phyloP scores from a whole-genome alignment of 1,284 basidiomycete genomes.

The Trametes pubescens region DNA sequence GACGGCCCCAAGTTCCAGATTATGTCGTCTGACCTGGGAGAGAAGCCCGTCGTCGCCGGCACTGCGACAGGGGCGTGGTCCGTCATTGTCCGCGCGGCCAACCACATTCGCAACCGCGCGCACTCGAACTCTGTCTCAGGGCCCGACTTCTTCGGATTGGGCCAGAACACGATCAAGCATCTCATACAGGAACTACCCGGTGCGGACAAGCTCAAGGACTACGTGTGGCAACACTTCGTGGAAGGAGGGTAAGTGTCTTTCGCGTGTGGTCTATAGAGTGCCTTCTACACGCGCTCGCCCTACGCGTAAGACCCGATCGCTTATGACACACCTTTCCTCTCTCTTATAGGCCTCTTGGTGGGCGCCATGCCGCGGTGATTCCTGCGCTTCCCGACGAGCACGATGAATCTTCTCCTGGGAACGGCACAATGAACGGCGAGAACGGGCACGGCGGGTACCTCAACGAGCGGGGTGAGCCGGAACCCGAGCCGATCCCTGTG shows the following conservation, averaged over 20 bases:
- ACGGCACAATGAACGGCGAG: constrained; percentile 13
- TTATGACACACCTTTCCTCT: constrained; percentile 22
- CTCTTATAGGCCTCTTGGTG: constrained; percentile 67
- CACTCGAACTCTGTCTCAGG: constrained; percentile 86
- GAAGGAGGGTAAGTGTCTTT: constrained; percentile 75
- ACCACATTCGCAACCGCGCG: constrained; percentile 76
- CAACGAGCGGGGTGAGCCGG: constrained; percentile 25
- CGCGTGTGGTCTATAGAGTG: constrained; percentile 7
- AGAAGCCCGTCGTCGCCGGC: constrained; percentile 76
- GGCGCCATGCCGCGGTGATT: constrained; percentile 79
- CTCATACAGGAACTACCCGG: constrained; percentile 81
- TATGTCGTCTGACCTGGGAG: constrained; percentile 70
- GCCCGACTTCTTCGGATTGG: constrained; percentile 84
- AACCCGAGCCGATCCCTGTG: constrained; percentile 22
- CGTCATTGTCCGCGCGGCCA: constrained; percentile 79
- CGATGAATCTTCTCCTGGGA: constrained; percentile 44
- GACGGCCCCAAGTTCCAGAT: constrained; percentile 86
- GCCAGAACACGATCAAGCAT: constrained; percentile 86
- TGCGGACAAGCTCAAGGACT: constrained; percentile 73
- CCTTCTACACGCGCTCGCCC: not conserved
- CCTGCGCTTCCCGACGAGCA: constrained; percentile 79
- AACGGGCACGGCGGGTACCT: constrained; percentile 27
- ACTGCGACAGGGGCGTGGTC: constrained; percentile 87
- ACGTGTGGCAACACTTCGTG: constrained; percentile 83
- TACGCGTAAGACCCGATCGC: constrained; percentile 6